Evolutionary conservation across 148 eudicot species (phyloP), one percentile per base, ranked within the genome.

Genomic region (Fagopyrum esculentum): DNA sequence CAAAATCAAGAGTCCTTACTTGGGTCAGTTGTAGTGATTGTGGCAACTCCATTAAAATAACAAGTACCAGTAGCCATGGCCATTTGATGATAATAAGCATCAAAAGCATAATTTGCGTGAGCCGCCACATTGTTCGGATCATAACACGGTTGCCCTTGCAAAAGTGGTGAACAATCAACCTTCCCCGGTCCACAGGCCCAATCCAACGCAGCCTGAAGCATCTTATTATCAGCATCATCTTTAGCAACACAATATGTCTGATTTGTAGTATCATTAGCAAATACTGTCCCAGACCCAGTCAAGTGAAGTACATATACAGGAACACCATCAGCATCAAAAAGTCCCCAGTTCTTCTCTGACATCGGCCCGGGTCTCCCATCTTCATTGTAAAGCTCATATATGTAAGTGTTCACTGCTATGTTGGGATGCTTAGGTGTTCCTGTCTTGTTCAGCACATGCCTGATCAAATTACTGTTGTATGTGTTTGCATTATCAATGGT

Each of bases 171-270:
- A 68, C 98, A 93, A 50, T 89, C 90, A 26, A 93, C 97, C 77
- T 88, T 91, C 59, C 98, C 98, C 0, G 98, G 97, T 22, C 98
- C 98, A 83, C 98, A 93, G 29, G 98, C 97, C 98, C 98, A 93
- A 75, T 93, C 98, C 75, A 93, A 76, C 6, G 94, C 98, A 0
- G 98, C 98, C 82, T 93, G 98, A 45, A 93, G 78, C 94, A 91
- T 83, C 86, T 93, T 93, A 11, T 78, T 78, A 50, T 93, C 97
- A 3, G 92, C 92, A 69, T 82, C 77, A 66, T 83, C 88, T 84
- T 82, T 91, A 26, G 95, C 90, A 22, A 88, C 88, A 79, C 98
- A 93, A 76, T 77, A 93, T 1, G 98, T 93, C 76, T 91, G 92
- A 78, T 93, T 93, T 2, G 97, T 88, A 16, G 98, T 93, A 84